Conservation (phyloP, 805 yeast genomes). For the Dipodascus geniculatus region DNA sequence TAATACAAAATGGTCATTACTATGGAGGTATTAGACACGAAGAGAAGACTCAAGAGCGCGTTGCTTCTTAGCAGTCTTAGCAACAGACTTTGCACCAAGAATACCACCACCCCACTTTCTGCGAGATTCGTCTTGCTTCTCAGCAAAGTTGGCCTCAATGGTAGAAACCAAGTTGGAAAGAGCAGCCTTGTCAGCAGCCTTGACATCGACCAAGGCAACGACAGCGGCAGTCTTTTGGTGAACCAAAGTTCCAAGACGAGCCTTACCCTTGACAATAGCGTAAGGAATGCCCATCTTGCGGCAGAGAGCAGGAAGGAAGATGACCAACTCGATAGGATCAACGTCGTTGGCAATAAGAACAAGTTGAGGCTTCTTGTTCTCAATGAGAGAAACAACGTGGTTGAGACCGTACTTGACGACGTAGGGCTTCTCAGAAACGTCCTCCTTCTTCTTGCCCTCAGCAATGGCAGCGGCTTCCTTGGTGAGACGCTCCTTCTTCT, state of each 20-base stretch:
- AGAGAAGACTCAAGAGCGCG: constrained; percentile 36
- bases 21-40: constrained; percentile 24
- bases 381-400: constrained; percentile 95
- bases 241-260: constrained; percentile 93
- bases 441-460: constrained; percentile 95
- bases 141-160: constrained; percentile 84
- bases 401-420: constrained; percentile 96
- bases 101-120: constrained; percentile 99
- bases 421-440: constrained; percentile 93
- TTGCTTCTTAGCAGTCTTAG: constrained; percentile 67
- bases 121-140: constrained; percentile 90
- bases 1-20: too few relatives aligned
- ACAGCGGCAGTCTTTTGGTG: constrained; percentile 97
- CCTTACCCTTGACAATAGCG: constrained; percentile 97
- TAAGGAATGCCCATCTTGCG: constrained; percentile 99
- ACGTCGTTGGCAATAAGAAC: constrained; percentile 98
- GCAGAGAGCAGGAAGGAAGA: constrained; percentile 97
- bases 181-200: constrained; percentile 88
- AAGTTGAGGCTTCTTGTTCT: constrained; percentile 97
- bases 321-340: constrained; percentile 96
- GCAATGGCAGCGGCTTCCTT: constrained; percentile 99
- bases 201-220: constrained; percentile 94
- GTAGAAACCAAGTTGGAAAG: constrained; percentile 88
- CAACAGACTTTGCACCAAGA: constrained; percentile 89
- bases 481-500: constrained; percentile 98